A percentile compares a stretch with the other conserved stretches of the same genome.
phyloP scores from a whole-genome alignment of 208 protist genomes.

The Trypanosoma melophagium region DNA sequence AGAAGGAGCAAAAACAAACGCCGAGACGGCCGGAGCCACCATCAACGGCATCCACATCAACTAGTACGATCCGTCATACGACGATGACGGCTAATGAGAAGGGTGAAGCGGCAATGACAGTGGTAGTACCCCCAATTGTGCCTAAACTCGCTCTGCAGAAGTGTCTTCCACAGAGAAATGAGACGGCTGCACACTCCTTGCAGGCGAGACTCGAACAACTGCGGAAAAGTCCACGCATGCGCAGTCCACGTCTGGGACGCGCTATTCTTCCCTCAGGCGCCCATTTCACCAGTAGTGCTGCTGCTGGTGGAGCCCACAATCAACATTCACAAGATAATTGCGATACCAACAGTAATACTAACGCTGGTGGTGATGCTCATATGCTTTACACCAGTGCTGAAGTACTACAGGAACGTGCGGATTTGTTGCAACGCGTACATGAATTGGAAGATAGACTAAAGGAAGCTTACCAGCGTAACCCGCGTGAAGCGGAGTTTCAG shows the following conservation, averaged over 20 bases:
- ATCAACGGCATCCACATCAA: too few species aligned
- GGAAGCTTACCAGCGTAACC: constrained; percentile 33
- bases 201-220: neutral
- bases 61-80: too few species aligned
- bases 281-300: neutral
- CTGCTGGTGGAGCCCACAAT: too few species aligned
- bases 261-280: neutral
- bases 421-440: constrained; percentile 24
- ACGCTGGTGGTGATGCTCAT: too few species aligned
- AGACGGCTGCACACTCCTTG: neutral
- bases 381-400: neutral
- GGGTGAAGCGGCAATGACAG: neutral
- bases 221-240: neutral
- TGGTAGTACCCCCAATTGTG: neutral
- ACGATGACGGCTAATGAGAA: too few species aligned
- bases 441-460: constrained; percentile 35
- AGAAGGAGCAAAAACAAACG: too few species aligned
- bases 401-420: constrained; percentile 11
- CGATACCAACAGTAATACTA: neutral
- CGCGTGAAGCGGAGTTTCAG: constrained; percentile 37
- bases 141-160: neutral
- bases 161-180: neutral
- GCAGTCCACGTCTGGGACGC: constrained; percentile 12
- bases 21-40: too few species aligned
- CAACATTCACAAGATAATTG: neutral